Evolutionary conservation across 169 alveolate genomes (phyloP).

Genomic region (Plasmodium inui): DNA sequence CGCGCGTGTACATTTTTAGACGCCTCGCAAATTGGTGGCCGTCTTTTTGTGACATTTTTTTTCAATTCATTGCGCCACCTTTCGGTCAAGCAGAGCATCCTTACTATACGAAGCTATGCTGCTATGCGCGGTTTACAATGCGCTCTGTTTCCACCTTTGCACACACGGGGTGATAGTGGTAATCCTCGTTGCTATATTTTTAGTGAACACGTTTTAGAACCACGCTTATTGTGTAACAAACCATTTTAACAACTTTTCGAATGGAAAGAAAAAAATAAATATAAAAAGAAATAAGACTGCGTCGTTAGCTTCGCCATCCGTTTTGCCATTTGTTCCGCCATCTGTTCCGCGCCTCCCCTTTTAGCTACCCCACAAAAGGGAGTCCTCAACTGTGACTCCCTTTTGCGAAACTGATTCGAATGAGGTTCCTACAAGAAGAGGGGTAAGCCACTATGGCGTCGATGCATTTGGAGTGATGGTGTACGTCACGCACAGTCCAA

Average conservation of each 20-base stretch:
- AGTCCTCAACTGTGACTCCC: not conserved
- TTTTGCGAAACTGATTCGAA: not conserved
- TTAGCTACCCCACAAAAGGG: not conserved
- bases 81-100: not conserved
- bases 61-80: not conserved
- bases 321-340: not conserved
- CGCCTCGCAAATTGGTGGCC: not conserved
- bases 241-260: not conserved
- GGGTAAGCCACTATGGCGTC: not conserved
- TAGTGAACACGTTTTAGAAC: not conserved
- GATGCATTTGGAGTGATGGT: not conserved
- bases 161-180: not conserved
- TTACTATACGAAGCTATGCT: not conserved
- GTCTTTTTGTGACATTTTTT: not conserved
- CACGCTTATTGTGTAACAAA: not conserved
- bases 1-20: not conserved
- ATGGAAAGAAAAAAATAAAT: not conserved
- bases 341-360: not conserved
- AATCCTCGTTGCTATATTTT: not conserved
- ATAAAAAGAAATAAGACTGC: not conserved
- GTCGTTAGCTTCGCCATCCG: not conserved
- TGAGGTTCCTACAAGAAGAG: not conserved
- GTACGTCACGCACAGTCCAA: not conserved
- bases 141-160: not conserved
- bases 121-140: not conserved